Base-by-base conservation (phyloP, 768 basidiomycete species). In the Ramaria sp. region DNA sequence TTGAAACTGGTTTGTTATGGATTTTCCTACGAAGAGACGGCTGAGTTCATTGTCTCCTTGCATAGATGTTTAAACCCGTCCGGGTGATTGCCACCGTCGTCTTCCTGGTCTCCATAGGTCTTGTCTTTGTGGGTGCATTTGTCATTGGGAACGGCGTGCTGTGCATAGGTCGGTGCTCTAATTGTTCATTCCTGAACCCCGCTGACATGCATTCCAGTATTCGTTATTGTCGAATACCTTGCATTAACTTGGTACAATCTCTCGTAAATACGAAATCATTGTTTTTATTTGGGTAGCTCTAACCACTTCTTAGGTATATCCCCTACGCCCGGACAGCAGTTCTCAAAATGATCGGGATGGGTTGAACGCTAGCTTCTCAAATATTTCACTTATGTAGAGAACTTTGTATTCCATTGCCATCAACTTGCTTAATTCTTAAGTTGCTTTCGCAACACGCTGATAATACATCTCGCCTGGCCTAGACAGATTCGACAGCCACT, bases 231-330 rank as follows among this genome's bases (percentile, higher is more conserved):
- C 67, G 83, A 94, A 67, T 95, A 88, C 67, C 74, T 95, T 55
- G 93, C 92, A 5, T 95, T 86, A 68, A 81, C 85, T 20, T 96
- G 92, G 91, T 94, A 87, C 66, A 81, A 78, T 49, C 69, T 88
- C 28, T 85, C 83, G 6, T 20, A 38, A 13, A 37, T 52, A 41
- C n/a, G n/a, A 51, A 5, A 3, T 15, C 43, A 13, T 18, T 8
- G 18, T 18, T 51, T 13, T 49, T 25, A 7, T 2, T 24, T 44
- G 24, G 20, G 22, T 22, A 15, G 10, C 55, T 65, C 68, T 71
- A 70, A 58, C 65, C 61, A 9, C 60, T 71, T 9, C 62, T 27
- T 24, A 55, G 53, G 12, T 96, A 94, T 70, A 90, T 97, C 61
- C 93, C 93, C 2, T 95, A 94, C 62, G 93, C 93, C 2, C 78